Conservation (phyloP, 2,329 filamentous ascomycete species). For the Hypoxylon sp. region DNA sequence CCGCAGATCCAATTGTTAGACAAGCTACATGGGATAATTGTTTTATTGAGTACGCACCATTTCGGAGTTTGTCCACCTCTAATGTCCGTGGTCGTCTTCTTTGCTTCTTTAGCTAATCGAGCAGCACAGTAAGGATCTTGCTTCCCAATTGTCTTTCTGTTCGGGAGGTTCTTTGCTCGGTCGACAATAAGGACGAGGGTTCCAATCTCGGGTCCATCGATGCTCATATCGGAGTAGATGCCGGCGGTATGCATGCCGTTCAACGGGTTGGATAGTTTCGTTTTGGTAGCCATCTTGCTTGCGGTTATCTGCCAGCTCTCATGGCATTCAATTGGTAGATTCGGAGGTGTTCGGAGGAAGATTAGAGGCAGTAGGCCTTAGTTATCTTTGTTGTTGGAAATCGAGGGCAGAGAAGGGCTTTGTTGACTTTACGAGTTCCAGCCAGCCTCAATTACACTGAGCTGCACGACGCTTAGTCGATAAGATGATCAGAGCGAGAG, state of each 20-base stretch:
- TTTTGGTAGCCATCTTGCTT: conserved; percentile 65
- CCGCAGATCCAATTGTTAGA: conserved; percentile 42
- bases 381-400: conserved; percentile 14
- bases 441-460: conserved; percentile 26
- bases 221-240: conserved; percentile 93
- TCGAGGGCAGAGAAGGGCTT: conserved; percentile 28
- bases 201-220: conserved; percentile 93
- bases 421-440: conserved; percentile 34
- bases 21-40: conserved; percentile 3
- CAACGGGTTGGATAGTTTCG: conserved; percentile 66
- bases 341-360: conserved; percentile 4
- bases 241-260: conserved; percentile 85
- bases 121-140: conserved; percentile 98
- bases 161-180: conserved; percentile 95
- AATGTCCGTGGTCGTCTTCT: conserved; percentile 95
- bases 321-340: conserved; percentile 16
- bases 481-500: conserved; percentile 28
- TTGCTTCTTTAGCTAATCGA: conserved; percentile 93
- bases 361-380: conserved; percentile 4
- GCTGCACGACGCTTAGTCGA: conserved; percentile 21
- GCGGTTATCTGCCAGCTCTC: conserved; percentile 30
- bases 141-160: conserved; percentile 97
- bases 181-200: conserved; percentile 94
- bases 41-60: conserved; percentile 75
- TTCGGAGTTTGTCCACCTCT: conserved; percentile 94